A percentile compares a stretch with the other conserved stretches of the same genome.
Conservation (phyloP, 208 protist species). For the Leishmania guyanensis region DNA sequence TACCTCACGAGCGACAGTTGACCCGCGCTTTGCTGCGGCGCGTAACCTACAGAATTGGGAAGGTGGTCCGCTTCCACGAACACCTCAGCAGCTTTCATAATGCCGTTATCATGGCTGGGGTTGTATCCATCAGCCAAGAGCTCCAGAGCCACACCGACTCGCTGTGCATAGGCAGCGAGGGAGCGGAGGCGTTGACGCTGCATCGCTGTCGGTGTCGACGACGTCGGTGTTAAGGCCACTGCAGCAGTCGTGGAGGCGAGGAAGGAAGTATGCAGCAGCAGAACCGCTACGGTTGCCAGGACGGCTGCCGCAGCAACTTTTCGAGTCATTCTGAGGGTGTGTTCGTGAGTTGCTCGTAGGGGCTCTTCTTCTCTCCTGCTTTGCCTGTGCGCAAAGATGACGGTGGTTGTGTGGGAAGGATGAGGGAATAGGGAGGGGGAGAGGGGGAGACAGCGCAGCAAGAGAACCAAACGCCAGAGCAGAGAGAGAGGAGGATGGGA, state of each 20-base stretch:
- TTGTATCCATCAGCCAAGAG: conserved; percentile 2
- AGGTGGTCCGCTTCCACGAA: neutral
- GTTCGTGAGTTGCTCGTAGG: neutral
- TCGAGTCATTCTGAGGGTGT: neutral
- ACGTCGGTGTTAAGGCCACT: neutral
- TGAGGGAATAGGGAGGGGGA: neutral
- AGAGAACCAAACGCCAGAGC: neutral
- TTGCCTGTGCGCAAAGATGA: neutral
- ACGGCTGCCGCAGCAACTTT: neutral
- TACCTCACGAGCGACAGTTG: neutral
- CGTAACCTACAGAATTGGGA: neutral
- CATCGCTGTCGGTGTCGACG: neutral
- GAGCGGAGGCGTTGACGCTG: conserved; percentile 17
- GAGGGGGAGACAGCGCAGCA: neutral
- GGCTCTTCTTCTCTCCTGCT: neutral
- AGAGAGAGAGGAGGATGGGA: neutral
- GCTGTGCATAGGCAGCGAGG: conserved; percentile 28
- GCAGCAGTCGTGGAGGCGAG: neutral
- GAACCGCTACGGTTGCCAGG: neutral
- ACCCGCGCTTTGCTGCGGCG: neutral
- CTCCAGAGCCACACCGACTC: conserved; percentile 27
- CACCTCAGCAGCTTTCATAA: neutral
- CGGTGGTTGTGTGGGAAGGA: neutral
- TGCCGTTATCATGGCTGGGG: neutral
- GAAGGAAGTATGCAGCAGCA: neutral